These are phyloP conservation scores for Elaeis guineensis DNA, from an alignment of 176 grass and related monocot genomes.

Conservation along the genomic window DNA sequence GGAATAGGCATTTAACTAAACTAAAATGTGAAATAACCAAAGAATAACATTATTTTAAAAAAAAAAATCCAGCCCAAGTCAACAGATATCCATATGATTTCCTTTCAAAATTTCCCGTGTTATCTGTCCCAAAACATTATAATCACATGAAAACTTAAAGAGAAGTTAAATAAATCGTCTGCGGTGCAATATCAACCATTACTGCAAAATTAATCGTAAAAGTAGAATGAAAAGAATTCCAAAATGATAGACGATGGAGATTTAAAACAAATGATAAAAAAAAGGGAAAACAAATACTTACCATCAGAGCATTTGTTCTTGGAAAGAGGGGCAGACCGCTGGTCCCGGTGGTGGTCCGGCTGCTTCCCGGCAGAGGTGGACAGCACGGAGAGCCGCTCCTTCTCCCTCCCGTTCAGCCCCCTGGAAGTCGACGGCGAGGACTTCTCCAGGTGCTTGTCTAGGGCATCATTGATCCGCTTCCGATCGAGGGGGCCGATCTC, in stretches of 20 bases:
- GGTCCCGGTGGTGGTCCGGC: not conserved
- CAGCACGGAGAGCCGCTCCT: not conserved
- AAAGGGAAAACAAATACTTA: not conserved
- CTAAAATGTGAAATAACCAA: too few species aligned
- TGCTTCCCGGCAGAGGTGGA: slow-evolving; percentile 2
- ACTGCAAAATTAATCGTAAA: not conserved
- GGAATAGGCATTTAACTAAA: too few species aligned
- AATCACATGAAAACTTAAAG: too few species aligned
- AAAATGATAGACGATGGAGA: not conserved
- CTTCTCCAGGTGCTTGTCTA: slow-evolving; percentile 4
- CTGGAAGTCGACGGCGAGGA: not conserved
- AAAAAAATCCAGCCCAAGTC: too few species aligned
- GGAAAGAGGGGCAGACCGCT: not conserved
- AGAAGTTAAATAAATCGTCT: too few species aligned
- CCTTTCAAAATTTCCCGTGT: too few species aligned
- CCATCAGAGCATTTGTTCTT: slow-evolving; percentile 13
- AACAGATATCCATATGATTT: too few species aligned
- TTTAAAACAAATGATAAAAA: not conserved
- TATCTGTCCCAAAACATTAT: too few species aligned
- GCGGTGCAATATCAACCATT: too few species aligned
- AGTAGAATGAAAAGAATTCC: not conserved
- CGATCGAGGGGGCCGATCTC: not conserved
- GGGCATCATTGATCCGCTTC: slow-evolving; percentile 4
- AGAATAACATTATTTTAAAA: too few species aligned
- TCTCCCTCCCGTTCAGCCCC: not conserved